Percentiles rank a stretch among this genome's conserved stretches.
phyloP scores from a whole-genome alignment of 2,329 filamentous ascomycete genomes.

The Neonectria punicea region DNA sequence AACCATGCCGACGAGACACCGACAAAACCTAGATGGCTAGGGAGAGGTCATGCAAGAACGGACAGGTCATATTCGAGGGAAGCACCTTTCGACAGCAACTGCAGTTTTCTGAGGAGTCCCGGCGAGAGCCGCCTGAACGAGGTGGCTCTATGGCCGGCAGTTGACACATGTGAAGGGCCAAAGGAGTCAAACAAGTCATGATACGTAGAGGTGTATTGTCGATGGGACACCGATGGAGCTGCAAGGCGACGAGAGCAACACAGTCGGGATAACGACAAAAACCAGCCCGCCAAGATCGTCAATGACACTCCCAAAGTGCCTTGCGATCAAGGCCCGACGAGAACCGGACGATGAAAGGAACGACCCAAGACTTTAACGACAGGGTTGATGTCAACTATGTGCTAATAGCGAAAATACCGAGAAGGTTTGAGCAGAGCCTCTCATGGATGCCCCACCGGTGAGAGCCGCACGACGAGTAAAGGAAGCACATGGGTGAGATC shows the following conservation, averaged over 20 bases:
- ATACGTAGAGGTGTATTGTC: neutral
- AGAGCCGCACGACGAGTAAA: conserved; percentile 36
- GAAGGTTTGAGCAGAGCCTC: conserved; percentile 36
- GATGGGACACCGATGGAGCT: conserved; percentile 1
- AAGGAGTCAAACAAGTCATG: neutral
- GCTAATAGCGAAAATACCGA: conserved; percentile 37
- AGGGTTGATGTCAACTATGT: conserved; percentile 36
- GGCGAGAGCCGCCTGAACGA: neutral
- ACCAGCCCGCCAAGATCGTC: neutral
- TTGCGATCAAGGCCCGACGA: conserved; percentile 3
- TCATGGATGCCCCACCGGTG: conserved; percentile 21
- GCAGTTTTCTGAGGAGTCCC: neutral
- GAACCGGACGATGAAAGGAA: conserved; percentile 12
- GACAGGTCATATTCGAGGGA: neutral
- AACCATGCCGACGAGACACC: neutral
- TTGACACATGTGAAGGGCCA: neutral
- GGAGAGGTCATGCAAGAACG: neutral
- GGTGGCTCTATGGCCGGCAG: neutral
- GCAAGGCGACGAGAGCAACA: neutral
- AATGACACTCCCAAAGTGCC: neutral
- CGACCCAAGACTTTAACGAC: conserved; percentile 20
- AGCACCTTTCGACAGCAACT: neutral
- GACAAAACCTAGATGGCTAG: neutral
- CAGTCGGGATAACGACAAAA: neutral
- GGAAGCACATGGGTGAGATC: conserved; percentile 27